Conservation (phyloP, 441 rosid species). For the Kokia cookei region DNA sequence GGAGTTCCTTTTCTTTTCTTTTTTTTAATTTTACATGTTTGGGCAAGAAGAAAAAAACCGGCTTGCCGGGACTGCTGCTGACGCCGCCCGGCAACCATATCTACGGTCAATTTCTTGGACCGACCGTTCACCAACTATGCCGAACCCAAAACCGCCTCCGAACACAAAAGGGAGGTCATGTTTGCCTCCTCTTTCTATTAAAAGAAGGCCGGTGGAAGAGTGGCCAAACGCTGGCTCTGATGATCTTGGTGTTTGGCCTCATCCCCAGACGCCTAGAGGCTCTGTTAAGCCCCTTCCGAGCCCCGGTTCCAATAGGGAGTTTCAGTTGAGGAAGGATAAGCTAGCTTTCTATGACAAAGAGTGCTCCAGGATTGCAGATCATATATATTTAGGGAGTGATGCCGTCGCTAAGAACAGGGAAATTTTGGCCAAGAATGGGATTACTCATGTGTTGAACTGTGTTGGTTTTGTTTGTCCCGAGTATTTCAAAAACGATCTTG, state of each 20-base stretch:
- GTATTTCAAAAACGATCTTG: slow-evolving; percentile 72
- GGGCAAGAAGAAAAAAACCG: slow-evolving; percentile 38
- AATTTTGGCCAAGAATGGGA: slow-evolving; percentile 51
- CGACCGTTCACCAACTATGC: slow-evolving; percentile 50
- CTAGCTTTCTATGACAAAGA: slow-evolving; percentile 71
- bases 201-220: slow-evolving; percentile 46
- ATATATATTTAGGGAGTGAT: slow-evolving; percentile 64
- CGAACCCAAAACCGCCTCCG: slow-evolving; percentile 32
- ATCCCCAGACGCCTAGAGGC: slow-evolving; percentile 66
- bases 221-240: slow-evolving; percentile 79
- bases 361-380: slow-evolving; percentile 65
- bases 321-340: slow-evolving; percentile 59
- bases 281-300: slow-evolving; percentile 17
- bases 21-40: slow-evolving; percentile 30
- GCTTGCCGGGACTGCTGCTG: slow-evolving; percentile 16
- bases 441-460: slow-evolving; percentile 72
- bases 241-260: slow-evolving; percentile 76
- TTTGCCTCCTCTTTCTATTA: slow-evolving; percentile 58
- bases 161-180: slow-evolving; percentile 41
- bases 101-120: slow-evolving; percentile 63
- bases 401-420: slow-evolving; percentile 67
- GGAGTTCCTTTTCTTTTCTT: slow-evolving; percentile 3
- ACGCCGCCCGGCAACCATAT: slow-evolving; percentile 31
- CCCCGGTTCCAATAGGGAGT: slow-evolving; percentile 32
- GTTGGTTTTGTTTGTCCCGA: slow-evolving; percentile 76